Base-by-base conservation (phyloP, 768 basidiomycete genomes). In the Lactifluus volemus region DNA sequence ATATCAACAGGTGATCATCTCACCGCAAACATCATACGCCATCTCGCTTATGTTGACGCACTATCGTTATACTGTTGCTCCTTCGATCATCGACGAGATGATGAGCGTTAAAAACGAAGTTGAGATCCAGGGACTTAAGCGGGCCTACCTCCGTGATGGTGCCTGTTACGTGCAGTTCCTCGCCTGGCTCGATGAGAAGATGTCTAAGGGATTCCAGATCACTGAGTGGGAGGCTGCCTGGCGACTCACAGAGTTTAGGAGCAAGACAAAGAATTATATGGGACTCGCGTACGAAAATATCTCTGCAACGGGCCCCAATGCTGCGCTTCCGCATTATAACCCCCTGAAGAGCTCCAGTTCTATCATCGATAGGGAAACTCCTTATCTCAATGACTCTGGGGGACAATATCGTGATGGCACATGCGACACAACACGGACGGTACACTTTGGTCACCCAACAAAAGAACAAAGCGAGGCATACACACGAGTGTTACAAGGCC, bases 331-430 rank as follows among this genome's bases (percentile, higher is more conserved):
- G 4, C 97, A 99, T 74, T 98, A 99, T 72, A 79, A 81, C 0
- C 93, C 97, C 0, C 80, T 81, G 61, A 84, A 87, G 69, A 42
- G 72, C 76, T 19, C 78, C 77, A 17, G 88, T 88, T n/a, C 75
- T 48, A 78, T 88, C 73, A 89, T 99, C 67, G 85, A 88, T 65
- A 78, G 83, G 39, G 81, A 87, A 12, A 81, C 83, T 2, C 92
- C 94, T 5, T 99, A 96, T 72, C 80, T 99, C 60, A 95, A 92
- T 71, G 96, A 98, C 74, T 93, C 92, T 14, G 96, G 96, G 50
- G 93, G 86, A 5, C 87, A 93, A 70, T 92, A 88, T 71, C 77
- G 80, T 64, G 95, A 98, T 68, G 95, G 93, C 5, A 98, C 96
- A 10, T 89, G 86, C 72, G 86, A 91, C 69, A 89, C 86, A 29